Evolutionary conservation across 202 grass and related monocot genomes (phyloP), one percentile per base, ranked within the genome.

Genomic region (Sporobolus alterniflorus): DNA sequence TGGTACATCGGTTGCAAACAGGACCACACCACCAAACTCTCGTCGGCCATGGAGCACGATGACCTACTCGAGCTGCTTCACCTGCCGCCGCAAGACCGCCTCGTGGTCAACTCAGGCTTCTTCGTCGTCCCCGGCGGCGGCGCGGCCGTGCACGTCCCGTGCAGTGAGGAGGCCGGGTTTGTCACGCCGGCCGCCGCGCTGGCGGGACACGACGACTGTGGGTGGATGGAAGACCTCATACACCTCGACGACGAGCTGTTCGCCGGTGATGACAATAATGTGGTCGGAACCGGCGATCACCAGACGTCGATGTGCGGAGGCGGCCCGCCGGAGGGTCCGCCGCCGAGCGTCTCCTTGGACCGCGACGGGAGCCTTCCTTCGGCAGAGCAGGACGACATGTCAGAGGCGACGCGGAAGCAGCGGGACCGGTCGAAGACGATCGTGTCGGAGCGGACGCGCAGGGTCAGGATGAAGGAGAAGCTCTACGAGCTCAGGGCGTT

Each of bases 381-480:
- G 6, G 85, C 69, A 82, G 48, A 80, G 69, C 32, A 83, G 67
- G 92, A 87, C 22, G 79, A 90, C 42, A 77, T 78, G 40, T 86
- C 72, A 11, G 51, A 26, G 46, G 76, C 62, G 67, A 43, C 76
- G 32, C 76, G 89, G 84, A 87, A 78, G 76, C 60, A 84, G 84
- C 77, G 89, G 72, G 96, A 99, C 83, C 87, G 96, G 28, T 94
- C 91, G 7, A 96, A 96, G 93, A 99, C 96, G 2, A 82, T 96
- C 62, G 88, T 99, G 67, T 90, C 96, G 33, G 96, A 99, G 89
- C 84, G 94, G 67, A 92, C 84, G 83, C 34, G 94, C 39, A 86
- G 94, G 82, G 82, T 90, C 84, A 78, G 89, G 28, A 97, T 97
- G 94, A 97, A 94, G 84, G 94, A 97, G 94, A 97, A 66, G 83